Percentiles rank a stretch among this genome's conserved stretches.
phyloP scores from a whole-genome alignment of 805 yeast genomes.

The Metschnikowia cerradonensis region DNA sequence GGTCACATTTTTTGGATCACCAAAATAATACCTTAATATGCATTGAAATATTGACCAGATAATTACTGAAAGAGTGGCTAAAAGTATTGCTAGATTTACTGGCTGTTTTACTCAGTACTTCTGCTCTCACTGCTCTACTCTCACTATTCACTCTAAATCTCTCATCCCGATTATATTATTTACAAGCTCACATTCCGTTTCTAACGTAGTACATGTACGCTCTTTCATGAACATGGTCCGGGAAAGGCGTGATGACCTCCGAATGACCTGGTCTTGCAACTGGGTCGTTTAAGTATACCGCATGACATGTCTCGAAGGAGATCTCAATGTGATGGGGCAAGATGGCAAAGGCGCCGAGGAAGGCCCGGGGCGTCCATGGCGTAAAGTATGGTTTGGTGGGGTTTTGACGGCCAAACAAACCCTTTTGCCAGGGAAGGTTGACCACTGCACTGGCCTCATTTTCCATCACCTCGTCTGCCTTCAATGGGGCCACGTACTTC shows the following conservation, averaged over 20 bases:
- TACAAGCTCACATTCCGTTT: constrained; percentile 48
- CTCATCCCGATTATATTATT: constrained; percentile 1
- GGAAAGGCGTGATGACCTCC: constrained; percentile 90
- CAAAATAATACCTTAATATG: no score
- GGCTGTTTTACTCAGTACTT: no score
- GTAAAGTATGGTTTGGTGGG: constrained; percentile 83
- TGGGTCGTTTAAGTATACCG: constrained; percentile 94
- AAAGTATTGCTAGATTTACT: no score
- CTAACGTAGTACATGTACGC: constrained; percentile 92
- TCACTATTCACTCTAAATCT: no score
- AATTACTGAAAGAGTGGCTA: no score
- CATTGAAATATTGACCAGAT: no score
- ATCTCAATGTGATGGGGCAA: constrained; percentile 90
- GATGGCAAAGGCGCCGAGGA: constrained; percentile 87
- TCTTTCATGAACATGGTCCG: constrained; percentile 77
- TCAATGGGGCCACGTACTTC: constrained; percentile 32
- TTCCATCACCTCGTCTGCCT: constrained; percentile 46
- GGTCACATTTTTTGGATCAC: no score
- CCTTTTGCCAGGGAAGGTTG: constrained; percentile 74
- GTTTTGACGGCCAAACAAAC: constrained; percentile 73
- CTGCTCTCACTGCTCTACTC: no score
- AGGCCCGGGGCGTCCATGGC: constrained; percentile 95
- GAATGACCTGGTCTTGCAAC: constrained; percentile 96
- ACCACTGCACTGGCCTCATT: constrained; percentile 49
- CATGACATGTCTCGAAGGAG: constrained; percentile 89